Evolutionary conservation across 192 early-diverging fungal species (phyloP), one percentile per base, ranked within the genome.

Genomic region (Coemansia sp.): DNA sequence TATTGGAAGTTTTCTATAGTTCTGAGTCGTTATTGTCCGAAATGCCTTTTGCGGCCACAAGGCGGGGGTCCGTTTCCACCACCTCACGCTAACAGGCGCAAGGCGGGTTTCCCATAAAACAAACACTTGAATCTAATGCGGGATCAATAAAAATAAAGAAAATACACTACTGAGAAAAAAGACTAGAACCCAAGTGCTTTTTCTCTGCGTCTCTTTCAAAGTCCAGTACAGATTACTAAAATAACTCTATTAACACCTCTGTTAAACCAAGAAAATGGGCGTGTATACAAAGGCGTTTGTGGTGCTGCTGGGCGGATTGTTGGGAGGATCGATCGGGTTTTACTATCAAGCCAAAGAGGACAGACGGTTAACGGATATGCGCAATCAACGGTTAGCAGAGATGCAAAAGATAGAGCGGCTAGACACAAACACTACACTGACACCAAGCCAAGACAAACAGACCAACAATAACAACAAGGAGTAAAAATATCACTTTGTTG

Each of bases 261-360:
- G 6, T 21, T 35, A 20, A 34, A 58, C 2, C 9, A 33, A 58
- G 25, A 30, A 35, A 26, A 77, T 77, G 76, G 76, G 76, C 26
- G 66, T 72, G 21, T 78, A 78, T 31, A 20, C 60, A 21, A 69
- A 63, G 70, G 76, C 76, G 31, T 58, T 78, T 26, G 49, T 78
- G n/a, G 68, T 78, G 2, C n/a, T 72, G 12, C 13, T 78, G 21
- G 76, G 76, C 31, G 76, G 76, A 2, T 59, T 78, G 35, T 60
- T 78, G 7, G 76, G 76, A 13, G 76, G 76, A 35, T 78, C 76
- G 15, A 67, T 67, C 10, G 76, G 76, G 10, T 72, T 78, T 37
- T 78, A 78, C 40, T 78, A 59, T 31, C 76, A 78, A 30, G 62
- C 66, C 55, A 72, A 72, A 37, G 70, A 78, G 39, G 75, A 78